These are phyloP conservation scores for Amanita muscaria DNA, from an alignment of 768 basidiomycete species.

Conservation along the genomic window DNA sequence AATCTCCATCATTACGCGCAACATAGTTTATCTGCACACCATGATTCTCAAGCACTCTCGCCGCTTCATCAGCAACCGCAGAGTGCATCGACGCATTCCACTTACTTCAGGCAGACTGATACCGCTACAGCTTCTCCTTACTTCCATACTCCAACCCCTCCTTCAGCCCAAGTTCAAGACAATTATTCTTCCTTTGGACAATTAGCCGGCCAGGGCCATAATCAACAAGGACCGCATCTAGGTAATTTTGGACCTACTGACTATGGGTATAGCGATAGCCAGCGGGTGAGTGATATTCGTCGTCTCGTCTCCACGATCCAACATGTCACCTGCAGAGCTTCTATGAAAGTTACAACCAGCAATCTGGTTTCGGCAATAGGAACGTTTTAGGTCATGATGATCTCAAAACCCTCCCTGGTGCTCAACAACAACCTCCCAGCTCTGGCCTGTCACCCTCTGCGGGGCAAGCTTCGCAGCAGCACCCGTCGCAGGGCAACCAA, in stretches of 20 bases:
- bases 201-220: constrained; percentile 44
- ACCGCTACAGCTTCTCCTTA: constrained; percentile 41
- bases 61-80: constrained; percentile 35
- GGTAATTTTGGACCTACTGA: constrained; percentile 53
- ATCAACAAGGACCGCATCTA: constrained; percentile 50
- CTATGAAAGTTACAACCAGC: constrained; percentile 68
- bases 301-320: constrained; percentile 2
- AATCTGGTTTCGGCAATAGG: constrained; percentile 53
- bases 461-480: constrained; percentile 49
- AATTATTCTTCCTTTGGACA: constrained; percentile 65
- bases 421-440: constrained; percentile 43
- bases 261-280: constrained; percentile 61
- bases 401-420: constrained; percentile 56
- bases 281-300: constrained; percentile 40
- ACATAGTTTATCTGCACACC: constrained; percentile 55
- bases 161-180: constrained; percentile 53
- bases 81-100: constrained; percentile 36
- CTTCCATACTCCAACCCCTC: constrained; percentile 74
- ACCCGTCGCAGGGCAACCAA: constrained; percentile 43
- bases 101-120: constrained; percentile 65
- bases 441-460: constrained; percentile 43
- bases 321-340: constrained; percentile 43
- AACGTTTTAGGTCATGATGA: constrained; percentile 58
- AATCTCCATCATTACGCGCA: constrained; percentile 50
- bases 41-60: constrained; percentile 48